Evolutionary conservation across 257 asterid genomes (phyloP).

Genomic region (Galeopsis tetrahit): DNA sequence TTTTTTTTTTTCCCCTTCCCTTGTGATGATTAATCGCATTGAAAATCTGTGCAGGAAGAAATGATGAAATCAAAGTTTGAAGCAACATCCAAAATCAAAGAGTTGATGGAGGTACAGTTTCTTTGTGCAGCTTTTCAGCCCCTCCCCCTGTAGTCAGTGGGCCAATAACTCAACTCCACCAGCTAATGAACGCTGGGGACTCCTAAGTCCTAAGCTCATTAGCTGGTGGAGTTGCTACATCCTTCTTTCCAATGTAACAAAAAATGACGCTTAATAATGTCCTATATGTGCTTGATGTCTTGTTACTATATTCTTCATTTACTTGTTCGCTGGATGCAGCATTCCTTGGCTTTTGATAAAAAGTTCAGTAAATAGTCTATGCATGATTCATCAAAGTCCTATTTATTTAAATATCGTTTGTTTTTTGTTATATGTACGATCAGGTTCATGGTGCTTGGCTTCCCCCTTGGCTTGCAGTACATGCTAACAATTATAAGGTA

Average conservation of each 20-base stretch:
- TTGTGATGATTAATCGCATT: constrained; percentile 13
- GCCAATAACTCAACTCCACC: not conserved
- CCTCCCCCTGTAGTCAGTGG: not conserved
- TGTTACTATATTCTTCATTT: not conserved
- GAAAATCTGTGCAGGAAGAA: constrained; percentile 72
- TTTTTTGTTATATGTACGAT: constrained; percentile 34
- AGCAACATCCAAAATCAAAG: constrained; percentile 65
- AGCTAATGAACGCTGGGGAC: not conserved
- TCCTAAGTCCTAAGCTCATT: constrained; percentile 1
- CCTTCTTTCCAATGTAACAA: not conserved
- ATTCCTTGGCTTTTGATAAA: constrained; percentile 2
- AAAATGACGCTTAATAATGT: not conserved
- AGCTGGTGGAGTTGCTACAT: constrained; percentile 9
- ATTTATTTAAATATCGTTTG: not conserved
- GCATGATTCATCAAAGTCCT: constrained; percentile 7
- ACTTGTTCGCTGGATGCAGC: not conserved
- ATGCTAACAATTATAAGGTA: constrained; percentile 59
- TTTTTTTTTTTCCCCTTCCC: not conserved
- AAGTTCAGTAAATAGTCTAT: constrained; percentile 1
- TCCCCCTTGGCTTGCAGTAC: constrained; percentile 83
- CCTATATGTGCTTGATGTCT: constrained; percentile 1
- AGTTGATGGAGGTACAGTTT: constrained; percentile 68
- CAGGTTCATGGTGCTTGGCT: constrained; percentile 92
- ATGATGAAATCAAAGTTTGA: constrained; percentile 78
- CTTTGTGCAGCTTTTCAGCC: not conserved